phyloP scores from a whole-genome alignment of 768 basidiomycete species.

The Termitomyces sp. region DNA sequence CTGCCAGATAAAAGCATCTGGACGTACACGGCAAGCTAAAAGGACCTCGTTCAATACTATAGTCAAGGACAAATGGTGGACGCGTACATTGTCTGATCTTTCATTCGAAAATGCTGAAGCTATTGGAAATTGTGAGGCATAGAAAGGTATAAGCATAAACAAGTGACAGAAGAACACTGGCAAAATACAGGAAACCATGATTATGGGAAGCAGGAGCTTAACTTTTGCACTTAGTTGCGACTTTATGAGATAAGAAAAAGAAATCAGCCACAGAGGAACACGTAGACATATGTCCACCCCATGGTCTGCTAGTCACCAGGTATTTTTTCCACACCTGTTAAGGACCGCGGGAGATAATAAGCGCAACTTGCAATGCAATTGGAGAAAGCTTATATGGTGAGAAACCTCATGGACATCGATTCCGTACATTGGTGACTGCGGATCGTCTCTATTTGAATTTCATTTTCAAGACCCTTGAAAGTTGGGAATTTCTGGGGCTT shows the following conservation, averaged over 20 bases:
- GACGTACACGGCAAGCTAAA: slow-evolving; percentile 33
- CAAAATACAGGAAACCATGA: slow-evolving; percentile 10
- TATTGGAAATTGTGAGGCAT: slow-evolving; percentile 1
- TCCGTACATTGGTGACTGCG: slow-evolving; percentile 6
- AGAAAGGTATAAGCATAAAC: slow-evolving; percentile 13
- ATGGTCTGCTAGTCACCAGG: slow-evolving; percentile 4
- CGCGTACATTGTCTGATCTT: slow-evolving; percentile 32
- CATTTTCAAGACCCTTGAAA: neutral
- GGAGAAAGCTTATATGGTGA: slow-evolving; percentile 6
- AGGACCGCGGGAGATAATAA: slow-evolving; percentile 2
- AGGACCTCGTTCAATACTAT: neutral
- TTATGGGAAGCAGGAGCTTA: slow-evolving; percentile 1
- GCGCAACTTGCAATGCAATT: neutral
- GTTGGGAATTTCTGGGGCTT: neutral
- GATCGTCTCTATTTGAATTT: neutral
- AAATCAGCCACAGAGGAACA: slow-evolving; percentile 10
- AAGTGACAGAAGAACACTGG: slow-evolving; percentile 3
- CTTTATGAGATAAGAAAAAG: slow-evolving; percentile 11
- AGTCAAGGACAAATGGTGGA: neutral
- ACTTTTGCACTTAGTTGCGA: neutral
- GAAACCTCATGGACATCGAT: slow-evolving; percentile 3
- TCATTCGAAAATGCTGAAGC: slow-evolving; percentile 27
- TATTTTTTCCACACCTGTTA: slow-evolving; percentile 1
- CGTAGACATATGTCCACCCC: slow-evolving; percentile 9
- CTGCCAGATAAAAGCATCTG: neutral